These are phyloP conservation scores for Senna siamea DNA, from an alignment of 306 rosid genomes.

Conservation along the genomic window DNA sequence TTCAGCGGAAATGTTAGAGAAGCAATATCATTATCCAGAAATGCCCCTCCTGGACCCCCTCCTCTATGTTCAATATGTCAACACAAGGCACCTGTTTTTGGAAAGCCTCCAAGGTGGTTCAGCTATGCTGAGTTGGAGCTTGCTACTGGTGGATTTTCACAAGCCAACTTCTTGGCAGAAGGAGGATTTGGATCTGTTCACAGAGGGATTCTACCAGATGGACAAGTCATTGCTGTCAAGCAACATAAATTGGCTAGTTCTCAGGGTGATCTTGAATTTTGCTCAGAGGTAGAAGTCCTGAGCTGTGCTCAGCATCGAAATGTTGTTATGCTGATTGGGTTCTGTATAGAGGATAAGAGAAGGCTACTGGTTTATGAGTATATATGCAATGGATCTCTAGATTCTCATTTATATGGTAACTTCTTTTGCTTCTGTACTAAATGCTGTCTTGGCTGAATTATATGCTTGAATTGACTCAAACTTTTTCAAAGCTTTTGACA, in stretches of 20 bases:
- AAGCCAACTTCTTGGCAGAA: constrained; percentile 97
- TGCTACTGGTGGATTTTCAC: constrained; percentile 95
- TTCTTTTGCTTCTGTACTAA: constrained; percentile 31
- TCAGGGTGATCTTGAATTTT: constrained; percentile 94
- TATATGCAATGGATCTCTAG: constrained; percentile 96
- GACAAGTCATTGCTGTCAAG: constrained; percentile 96
- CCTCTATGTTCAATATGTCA: constrained; percentile 97
- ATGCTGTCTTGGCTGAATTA: constrained; percentile 30
- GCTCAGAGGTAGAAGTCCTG: constrained; percentile 97
- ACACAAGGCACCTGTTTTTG: constrained; percentile 98
- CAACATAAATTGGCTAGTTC: constrained; percentile 99
- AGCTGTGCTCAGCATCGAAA: constrained; percentile 99
- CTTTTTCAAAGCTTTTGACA: constrained; percentile 7
- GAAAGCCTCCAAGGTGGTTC: constrained; percentile 96
- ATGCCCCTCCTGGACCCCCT: constrained; percentile 90
- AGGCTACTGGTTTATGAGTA: constrained; percentile 93
- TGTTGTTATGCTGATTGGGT: constrained; percentile 97
- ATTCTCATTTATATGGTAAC: constrained; percentile 93
- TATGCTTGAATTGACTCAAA: constrained; percentile 28
- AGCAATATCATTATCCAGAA: constrained; percentile 81
- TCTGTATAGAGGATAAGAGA: constrained; percentile 94
- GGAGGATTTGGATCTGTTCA: constrained; percentile 99
- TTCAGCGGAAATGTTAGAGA: constrained; percentile 87
- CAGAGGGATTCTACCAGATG: constrained; percentile 95
- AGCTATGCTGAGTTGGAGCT: constrained; percentile 91